Evolutionary conservation across 345 rosid genomes (phyloP).

Genomic region (Mangifera indica): DNA sequence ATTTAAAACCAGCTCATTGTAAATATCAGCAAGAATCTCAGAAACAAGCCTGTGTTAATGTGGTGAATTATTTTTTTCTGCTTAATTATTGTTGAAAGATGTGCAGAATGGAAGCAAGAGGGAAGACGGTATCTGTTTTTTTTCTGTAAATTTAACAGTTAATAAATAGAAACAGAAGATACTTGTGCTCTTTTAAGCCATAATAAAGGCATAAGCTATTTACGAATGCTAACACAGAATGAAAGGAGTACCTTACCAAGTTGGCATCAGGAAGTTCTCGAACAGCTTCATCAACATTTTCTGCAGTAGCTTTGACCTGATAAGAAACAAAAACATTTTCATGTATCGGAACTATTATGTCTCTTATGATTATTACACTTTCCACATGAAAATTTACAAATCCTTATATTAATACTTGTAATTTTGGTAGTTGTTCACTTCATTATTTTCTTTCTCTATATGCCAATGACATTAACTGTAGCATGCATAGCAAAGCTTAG

Average conservation of each 20-base stretch:
- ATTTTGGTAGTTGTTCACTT: not conserved
- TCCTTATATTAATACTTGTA: not conserved
- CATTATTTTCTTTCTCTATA: no score
- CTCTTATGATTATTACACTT: conserved; percentile 3
- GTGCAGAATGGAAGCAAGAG: no score
- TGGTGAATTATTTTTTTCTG: not conserved
- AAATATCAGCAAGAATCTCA: not conserved
- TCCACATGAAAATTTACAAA: conserved; percentile 3
- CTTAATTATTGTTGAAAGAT: no score
- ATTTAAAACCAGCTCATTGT: not conserved
- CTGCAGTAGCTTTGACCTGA: conserved; percentile 97
- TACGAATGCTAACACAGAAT: conserved; percentile 27
- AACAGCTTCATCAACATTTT: conserved; percentile 94
- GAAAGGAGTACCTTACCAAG: conserved; percentile 77
- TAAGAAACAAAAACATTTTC: conserved; percentile 14
- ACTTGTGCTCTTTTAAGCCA: conserved; percentile 7
- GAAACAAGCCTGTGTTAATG: not conserved
- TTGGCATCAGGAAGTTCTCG: conserved; percentile 99
- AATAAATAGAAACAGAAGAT: not conserved
- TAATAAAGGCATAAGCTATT: conserved; percentile 4
- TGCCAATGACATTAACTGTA: not conserved
- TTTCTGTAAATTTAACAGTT: no score
- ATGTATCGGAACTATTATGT: conserved; percentile 4
- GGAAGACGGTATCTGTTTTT: no score
- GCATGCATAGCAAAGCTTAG: not conserved